A percentile compares a stretch with the other conserved stretches of the same genome.
Conservation (phyloP, 2,329 filamentous ascomycete genomes). For the Fusarium sp. region DNA sequence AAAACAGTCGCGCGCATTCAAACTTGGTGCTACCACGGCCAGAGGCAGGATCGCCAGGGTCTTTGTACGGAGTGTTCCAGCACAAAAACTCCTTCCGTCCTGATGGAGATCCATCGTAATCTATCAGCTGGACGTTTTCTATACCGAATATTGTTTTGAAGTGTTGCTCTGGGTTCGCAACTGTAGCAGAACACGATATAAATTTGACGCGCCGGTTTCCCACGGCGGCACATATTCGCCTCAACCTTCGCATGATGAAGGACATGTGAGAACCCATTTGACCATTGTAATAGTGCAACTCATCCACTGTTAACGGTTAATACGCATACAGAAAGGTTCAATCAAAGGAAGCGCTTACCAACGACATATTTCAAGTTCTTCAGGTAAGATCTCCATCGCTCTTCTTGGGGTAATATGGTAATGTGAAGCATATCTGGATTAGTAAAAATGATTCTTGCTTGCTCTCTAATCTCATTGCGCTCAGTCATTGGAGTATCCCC, state of each 20-base stretch:
- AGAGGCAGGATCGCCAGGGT: constrained; percentile 85
- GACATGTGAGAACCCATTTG: constrained; percentile 94
- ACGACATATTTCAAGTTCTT: constrained; percentile 91
- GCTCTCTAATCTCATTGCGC: constrained; percentile 82
- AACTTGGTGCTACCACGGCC: constrained; percentile 83
- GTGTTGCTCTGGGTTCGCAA: constrained; percentile 90
- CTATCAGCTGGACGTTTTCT: constrained; percentile 80
- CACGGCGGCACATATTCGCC: constrained; percentile 87
- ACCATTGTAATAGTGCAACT: constrained; percentile 96
- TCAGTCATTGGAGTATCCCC: constrained; percentile 89
- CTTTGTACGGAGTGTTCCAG: constrained; percentile 97
- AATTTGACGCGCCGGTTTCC: constrained; percentile 89
- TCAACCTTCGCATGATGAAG: constrained; percentile 89
- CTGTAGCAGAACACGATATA: constrained; percentile 95
- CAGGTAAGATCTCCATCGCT: constrained; percentile 87
- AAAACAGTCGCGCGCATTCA: constrained; percentile 91
- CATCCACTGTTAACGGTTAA: constrained; percentile 65
- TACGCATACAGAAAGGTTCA: background rate
- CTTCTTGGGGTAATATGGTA: constrained; percentile 91
- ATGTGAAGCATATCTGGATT: constrained; percentile 99
- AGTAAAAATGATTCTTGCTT: constrained; percentile 93
- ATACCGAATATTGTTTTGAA: constrained; percentile 96
- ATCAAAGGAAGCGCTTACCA: constrained; percentile 48
- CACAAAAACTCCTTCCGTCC: constrained; percentile 92
- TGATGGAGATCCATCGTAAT: constrained; percentile 92